Percentiles rank a stretch among this genome's conserved stretches.
Evolutionary conservation across 345 rosid species (phyloP).

Genomic region (Passiflora organensis): DNA sequence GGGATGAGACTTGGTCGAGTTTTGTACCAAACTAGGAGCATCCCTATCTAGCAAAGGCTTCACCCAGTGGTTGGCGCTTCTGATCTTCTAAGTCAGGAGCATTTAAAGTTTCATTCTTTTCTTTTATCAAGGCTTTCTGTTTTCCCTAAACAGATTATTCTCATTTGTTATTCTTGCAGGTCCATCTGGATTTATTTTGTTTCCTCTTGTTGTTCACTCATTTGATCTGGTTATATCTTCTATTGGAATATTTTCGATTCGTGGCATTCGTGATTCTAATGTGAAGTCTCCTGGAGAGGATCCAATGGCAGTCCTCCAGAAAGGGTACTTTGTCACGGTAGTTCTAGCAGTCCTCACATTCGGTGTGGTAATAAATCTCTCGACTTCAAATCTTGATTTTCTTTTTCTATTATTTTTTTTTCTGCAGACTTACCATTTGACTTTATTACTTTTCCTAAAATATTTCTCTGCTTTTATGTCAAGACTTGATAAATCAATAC

Average conservation of each 20-base stretch:
- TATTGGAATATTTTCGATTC: constrained; percentile 80
- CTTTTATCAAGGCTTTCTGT: background rate
- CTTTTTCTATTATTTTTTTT: constrained; percentile 3
- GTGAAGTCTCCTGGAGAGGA: constrained; percentile 74
- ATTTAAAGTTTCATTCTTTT: background rate
- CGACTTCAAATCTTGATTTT: background rate
- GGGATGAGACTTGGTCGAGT: too few species aligned
- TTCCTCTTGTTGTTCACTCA: constrained; percentile 96
- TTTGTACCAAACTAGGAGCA: too few species aligned
- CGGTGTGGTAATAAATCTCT: constrained; percentile 59
- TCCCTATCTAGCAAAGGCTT: too few species aligned
- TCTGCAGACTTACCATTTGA: background rate
- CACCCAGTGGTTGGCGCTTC: too few species aligned
- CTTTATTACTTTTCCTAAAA: background rate
- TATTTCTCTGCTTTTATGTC: background rate
- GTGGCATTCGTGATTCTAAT: constrained; percentile 72
- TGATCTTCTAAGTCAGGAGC: too few species aligned
- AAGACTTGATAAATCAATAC: constrained; percentile 3
- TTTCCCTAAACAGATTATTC: constrained; percentile 14
- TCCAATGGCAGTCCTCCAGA: constrained; percentile 96
- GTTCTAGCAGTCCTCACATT: constrained; percentile 85
- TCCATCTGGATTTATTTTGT: constrained; percentile 95
- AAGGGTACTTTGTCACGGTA: constrained; percentile 88
- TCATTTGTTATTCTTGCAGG: constrained; percentile 50
- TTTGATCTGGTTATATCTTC: constrained; percentile 94